phyloP scores from a whole-genome alignment of 140 eudicot species.

The Anethum foeniculum region DNA sequence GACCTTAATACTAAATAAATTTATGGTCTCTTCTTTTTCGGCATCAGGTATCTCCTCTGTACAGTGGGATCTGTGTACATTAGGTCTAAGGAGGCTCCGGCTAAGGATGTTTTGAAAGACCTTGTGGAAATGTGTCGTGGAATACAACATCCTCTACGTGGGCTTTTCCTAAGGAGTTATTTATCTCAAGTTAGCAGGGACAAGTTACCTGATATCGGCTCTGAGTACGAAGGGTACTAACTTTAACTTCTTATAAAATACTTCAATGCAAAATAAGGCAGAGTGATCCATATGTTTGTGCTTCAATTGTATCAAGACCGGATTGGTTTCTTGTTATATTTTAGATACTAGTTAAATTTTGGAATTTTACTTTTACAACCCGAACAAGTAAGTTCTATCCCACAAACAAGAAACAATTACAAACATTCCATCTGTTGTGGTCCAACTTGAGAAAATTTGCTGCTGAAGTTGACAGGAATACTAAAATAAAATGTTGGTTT shows the following conservation, averaged over 20 bases:
- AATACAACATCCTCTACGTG: constrained; percentile 94
- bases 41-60: constrained; percentile 86
- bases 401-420: not conserved
- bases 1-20: not conserved
- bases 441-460: not conserved
- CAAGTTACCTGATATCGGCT: constrained; percentile 93
- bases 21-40: constrained; percentile 16
- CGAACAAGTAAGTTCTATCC: not conserved
- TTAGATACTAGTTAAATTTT: not conserved
- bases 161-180: constrained; percentile 91
- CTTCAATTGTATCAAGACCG: not conserved
- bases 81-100: constrained; percentile 89
- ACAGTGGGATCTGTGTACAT: constrained; percentile 98
- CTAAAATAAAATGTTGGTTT: not conserved
- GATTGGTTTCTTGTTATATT: not conserved
- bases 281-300: not conserved
- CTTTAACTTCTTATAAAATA: not conserved
- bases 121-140: constrained; percentile 99
- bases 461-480: not conserved
- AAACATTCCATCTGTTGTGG: too few species aligned
- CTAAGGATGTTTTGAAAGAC: constrained; percentile 86
- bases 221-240: constrained; percentile 92
- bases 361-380: not conserved
- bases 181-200: constrained; percentile 96
- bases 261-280: not conserved